These are phyloP conservation scores for Wickerhamiella occidentalis DNA, from an alignment of 805 yeast species.

Conservation along the genomic window DNA sequence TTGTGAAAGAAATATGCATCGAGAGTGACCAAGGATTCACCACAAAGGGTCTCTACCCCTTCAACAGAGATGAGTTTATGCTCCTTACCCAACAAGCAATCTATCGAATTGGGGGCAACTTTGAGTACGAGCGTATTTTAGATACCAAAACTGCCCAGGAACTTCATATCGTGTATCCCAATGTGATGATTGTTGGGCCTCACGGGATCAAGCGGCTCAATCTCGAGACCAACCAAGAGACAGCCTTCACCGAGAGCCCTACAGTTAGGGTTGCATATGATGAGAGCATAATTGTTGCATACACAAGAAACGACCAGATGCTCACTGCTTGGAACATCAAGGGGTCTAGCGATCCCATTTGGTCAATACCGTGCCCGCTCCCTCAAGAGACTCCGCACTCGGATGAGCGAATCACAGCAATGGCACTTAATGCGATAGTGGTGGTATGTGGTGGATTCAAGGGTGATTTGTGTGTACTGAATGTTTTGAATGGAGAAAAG, in stretches of 20 bases:
- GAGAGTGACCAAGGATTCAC: not conserved
- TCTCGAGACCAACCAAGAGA: not conserved
- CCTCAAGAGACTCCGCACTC: not conserved
- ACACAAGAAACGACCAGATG: not conserved
- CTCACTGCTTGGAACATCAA: not conserved
- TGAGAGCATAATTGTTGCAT: not conserved
- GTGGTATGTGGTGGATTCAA: slow-evolving; percentile 1
- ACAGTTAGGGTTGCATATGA: not conserved
- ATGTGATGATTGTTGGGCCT: not conserved
- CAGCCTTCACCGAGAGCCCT: not conserved
- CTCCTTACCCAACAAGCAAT: not conserved
- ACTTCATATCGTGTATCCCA: not conserved
- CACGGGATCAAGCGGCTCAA: not conserved
- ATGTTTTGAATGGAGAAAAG: slow-evolving; percentile 5
- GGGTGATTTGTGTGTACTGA: slow-evolving; percentile 3
- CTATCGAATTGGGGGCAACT: not conserved
- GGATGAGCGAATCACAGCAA: not conserved
- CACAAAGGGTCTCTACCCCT: not conserved
- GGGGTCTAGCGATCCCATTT: not conserved
- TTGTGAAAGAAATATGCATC: not conserved
- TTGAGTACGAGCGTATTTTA: not conserved
- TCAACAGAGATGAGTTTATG: not conserved
- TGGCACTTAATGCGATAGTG: not conserved
- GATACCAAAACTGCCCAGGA: not conserved
- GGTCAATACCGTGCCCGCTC: not conserved